Evolutionary conservation across 1,139 yeast species (phyloP).

Genomic region (Protomyces pachydermus): DNA sequence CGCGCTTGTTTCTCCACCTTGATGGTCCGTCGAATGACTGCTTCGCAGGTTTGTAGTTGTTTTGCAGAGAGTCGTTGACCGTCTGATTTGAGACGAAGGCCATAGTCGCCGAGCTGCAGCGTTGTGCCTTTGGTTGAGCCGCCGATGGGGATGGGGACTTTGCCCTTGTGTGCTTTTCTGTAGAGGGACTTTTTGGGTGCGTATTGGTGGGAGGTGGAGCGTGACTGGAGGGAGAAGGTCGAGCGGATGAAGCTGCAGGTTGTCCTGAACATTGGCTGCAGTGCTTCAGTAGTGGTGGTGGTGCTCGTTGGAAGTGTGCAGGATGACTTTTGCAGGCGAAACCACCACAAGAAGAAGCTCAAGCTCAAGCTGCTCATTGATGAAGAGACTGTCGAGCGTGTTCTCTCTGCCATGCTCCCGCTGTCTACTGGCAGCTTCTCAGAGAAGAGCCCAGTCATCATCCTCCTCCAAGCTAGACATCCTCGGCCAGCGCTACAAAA

Average conservation of each 20-base stretch:
- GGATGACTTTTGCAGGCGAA: no score
- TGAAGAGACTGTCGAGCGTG: not conserved
- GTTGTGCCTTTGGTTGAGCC: slow-evolving; percentile 87
- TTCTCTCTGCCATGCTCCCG: not conserved
- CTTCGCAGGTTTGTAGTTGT: slow-evolving; percentile 87
- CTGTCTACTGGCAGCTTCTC: not conserved
- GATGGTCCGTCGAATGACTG: slow-evolving; percentile 70
- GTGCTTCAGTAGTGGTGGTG: not conserved
- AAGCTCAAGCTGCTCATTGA: no score
- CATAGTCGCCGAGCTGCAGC: slow-evolving; percentile 74
- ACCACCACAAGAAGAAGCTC: not conserved
- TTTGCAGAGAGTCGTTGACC: slow-evolving; percentile 85
- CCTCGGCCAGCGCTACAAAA: slow-evolving; percentile 50
- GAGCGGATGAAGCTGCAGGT: slow-evolving; percentile 15
- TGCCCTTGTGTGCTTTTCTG: slow-evolving; percentile 85
- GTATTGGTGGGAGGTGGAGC: slow-evolving; percentile 29
- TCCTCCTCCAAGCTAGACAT: slow-evolving; percentile 35
- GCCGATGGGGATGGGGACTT: slow-evolving; percentile 91
- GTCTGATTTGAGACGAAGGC: slow-evolving; percentile 77
- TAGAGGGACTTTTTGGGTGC: slow-evolving; percentile 65
- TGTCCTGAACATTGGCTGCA: not conserved
- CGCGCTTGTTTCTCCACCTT: slow-evolving; percentile 51
- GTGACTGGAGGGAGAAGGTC: slow-evolving; percentile 12
- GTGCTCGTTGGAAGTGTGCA: no score
- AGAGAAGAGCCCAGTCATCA: not conserved